Evolutionary conservation across 768 basidiomycete genomes (phyloP).

Genomic region (Galerina sulciceps): DNA sequence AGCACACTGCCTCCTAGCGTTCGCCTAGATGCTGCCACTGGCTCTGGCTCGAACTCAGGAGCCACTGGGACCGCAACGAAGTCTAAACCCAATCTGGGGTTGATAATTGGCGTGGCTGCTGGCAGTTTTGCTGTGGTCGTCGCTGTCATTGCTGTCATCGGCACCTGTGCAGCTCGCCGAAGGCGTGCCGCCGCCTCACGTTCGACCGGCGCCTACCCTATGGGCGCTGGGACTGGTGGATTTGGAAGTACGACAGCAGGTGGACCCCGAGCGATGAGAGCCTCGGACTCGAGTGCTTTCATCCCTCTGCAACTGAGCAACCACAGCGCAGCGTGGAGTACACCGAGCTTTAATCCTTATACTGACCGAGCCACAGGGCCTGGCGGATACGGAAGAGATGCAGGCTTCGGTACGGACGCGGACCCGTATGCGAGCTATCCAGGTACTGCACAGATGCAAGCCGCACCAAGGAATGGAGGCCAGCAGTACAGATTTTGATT

Average conservation of each 20-base stretch:
- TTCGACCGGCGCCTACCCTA: conserved; percentile 3
- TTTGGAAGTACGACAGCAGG: neutral
- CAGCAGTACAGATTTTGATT: neutral
- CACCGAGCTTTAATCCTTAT: conserved; percentile 44
- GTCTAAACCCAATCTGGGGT: conserved; percentile 37
- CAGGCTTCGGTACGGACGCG: conserved; percentile 21
- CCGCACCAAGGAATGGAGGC: neutral
- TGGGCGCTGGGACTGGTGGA: conserved; percentile 7
- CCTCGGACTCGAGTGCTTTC: conserved; percentile 69
- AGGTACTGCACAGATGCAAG: neutral
- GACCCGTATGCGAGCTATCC: conserved; percentile 39
- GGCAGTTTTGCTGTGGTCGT: conserved; percentile 54
- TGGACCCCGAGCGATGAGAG: neutral
- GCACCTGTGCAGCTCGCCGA: neutral
- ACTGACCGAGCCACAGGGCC: conserved; percentile 23
- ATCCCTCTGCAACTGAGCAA: conserved; percentile 69
- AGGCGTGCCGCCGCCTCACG: conserved; percentile 3
- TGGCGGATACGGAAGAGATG: too few relatives aligned
- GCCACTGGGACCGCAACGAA: conserved; percentile 11
- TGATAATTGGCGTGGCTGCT: conserved; percentile 54
- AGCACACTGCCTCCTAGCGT: conserved; percentile 55
- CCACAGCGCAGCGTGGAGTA: conserved; percentile 61
- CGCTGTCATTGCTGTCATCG: neutral
- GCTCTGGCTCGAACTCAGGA: conserved; percentile 7
- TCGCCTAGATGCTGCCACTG: conserved; percentile 33